A percentile compares a stretch with the other conserved stretches of the same genome.
Evolutionary conservation across 2,329 filamentous ascomycete species (phyloP).

Genomic region (Fusarium vanettenii): DNA sequence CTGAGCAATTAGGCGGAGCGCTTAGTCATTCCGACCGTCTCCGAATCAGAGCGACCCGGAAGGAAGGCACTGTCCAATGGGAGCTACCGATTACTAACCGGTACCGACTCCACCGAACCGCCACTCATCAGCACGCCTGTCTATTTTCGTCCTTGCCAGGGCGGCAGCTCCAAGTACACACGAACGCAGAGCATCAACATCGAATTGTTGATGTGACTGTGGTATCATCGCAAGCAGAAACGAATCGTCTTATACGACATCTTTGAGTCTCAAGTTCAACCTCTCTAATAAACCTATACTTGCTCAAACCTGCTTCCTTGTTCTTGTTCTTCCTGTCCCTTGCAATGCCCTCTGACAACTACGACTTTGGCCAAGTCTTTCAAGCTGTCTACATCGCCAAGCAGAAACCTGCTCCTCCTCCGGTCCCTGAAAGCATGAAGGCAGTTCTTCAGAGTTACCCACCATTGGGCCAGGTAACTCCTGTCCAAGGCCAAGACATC

Average conservation of each 20-base stretch:
- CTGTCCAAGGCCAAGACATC: conserved; percentile 61
- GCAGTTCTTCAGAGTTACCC: conserved; percentile 68
- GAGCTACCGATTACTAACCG: conserved; percentile 48
- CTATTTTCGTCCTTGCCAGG: conserved; percentile 32
- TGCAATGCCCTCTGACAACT: conserved; percentile 43
- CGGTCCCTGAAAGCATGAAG: conserved; percentile 49
- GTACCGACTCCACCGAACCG: conserved; percentile 9
- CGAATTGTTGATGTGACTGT: background rate
- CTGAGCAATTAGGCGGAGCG: conserved; percentile 53
- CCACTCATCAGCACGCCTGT: conserved; percentile 29
- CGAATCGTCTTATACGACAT: background rate
- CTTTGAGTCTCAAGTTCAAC: background rate
- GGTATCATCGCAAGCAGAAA: background rate
- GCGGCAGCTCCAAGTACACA: conserved; percentile 18
- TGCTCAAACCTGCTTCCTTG: conserved; percentile 10
- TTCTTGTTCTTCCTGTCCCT: conserved; percentile 1
- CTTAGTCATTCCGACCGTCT: conserved; percentile 57
- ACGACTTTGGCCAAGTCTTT: conserved; percentile 53
- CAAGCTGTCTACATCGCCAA: conserved; percentile 52
- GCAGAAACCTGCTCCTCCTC: conserved; percentile 48
- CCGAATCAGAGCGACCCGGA: conserved; percentile 49
- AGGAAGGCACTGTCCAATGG: conserved; percentile 48
- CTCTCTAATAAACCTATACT: conserved; percentile 18
- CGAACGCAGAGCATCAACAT: conserved; percentile 6
- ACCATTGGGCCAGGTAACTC: conserved; percentile 79